These are phyloP conservation scores for Exophiala phaeomuriformis DNA, from an alignment of 2,329 filamentous ascomycete species.

Conservation along the genomic window DNA sequence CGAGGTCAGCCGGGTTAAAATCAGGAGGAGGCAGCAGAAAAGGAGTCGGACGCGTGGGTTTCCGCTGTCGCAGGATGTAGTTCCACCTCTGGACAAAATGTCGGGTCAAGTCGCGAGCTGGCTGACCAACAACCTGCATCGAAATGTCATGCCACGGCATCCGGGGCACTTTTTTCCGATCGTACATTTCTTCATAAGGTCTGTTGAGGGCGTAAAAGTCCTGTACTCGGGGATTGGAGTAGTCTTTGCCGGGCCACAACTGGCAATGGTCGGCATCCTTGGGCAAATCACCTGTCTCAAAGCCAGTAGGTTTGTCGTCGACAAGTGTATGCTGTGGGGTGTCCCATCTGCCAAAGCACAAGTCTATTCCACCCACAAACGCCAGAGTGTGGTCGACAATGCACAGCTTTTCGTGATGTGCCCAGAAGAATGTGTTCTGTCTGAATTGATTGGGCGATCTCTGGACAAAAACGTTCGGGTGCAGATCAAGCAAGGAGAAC, in stretches of 20 bases:
- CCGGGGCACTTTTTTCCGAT: conserved; percentile 74
- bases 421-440: conserved; percentile 99
- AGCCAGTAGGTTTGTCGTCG: conserved; percentile 92
- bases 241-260: conserved; percentile 95
- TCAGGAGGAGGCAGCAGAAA: conserved; percentile 91
- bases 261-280: conserved; percentile 93
- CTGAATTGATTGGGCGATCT: conserved; percentile 95
- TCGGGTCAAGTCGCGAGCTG: conserved; percentile 83
- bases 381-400: conserved; percentile 93
- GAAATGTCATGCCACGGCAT: conserved; percentile 99
- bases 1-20: conserved; percentile 76
- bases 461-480: conserved; percentile 94
- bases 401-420: conserved; percentile 97
- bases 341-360: conserved; percentile 97
- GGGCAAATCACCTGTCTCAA: conserved; percentile 67
- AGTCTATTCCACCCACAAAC: conserved; percentile 89
- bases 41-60: conserved; percentile 85
- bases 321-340: conserved; percentile 84
- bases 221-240: conserved; percentile 90
- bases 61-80: conserved; percentile 85
- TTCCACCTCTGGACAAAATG: conserved; percentile 99
- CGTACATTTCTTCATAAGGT: conserved; percentile 98
- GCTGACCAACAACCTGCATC: conserved; percentile 96
- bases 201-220: conserved; percentile 91
- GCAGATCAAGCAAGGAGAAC: conserved; percentile 86